Conservation (phyloP, 1,139 yeast species). For the Yamadazyma siamensis region DNA sequence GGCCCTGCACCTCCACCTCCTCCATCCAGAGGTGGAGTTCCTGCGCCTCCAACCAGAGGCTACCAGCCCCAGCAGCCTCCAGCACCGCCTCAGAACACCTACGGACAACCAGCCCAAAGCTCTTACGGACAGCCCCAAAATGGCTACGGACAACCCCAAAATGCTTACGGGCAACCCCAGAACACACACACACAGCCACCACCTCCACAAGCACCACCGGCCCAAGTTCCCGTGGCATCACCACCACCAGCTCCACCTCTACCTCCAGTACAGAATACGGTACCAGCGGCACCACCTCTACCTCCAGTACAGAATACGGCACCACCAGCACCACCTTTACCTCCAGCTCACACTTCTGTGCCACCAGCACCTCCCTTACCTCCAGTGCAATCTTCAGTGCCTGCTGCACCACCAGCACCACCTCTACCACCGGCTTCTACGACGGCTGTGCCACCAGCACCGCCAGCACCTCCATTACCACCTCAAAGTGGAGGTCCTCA, state of each 20-base stretch:
- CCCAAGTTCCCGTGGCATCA: slow-evolving; percentile 12
- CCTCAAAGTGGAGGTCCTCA: slow-evolving; percentile 9
- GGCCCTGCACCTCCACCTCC: slow-evolving; percentile 15
- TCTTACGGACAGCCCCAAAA: slow-evolving; percentile 15
- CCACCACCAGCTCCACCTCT: slow-evolving; percentile 32
- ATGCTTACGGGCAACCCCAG: slow-evolving; percentile 10
- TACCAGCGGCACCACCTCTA: slow-evolving; percentile 10
- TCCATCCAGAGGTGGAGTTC: no score
- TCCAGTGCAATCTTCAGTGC: slow-evolving; percentile 7
- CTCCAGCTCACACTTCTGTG: slow-evolving; percentile 15
- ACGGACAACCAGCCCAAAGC: slow-evolving; percentile 11
- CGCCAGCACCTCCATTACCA: slow-evolving; percentile 15
- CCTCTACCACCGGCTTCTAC: slow-evolving; percentile 8
- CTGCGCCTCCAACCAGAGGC: slow-evolving; percentile 32
- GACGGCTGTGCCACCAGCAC: slow-evolving; percentile 4
- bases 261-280: slow-evolving; percentile 11
- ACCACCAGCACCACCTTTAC: slow-evolving; percentile 12
- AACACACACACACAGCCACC: slow-evolving; percentile 5
- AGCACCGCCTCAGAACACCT: slow-evolving; percentile 19
- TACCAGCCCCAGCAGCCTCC: slow-evolving; percentile 20
- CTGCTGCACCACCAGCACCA: slow-evolving; percentile 15
- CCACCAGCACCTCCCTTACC: slow-evolving; percentile 13
- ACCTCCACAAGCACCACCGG: slow-evolving; percentile 17
- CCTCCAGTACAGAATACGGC: slow-evolving; percentile 2
- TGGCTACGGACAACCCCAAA: slow-evolving; percentile 23